phyloP scores from a whole-genome alignment of 2,329 filamentous ascomycete species.

The Fusarium hainanense region DNA sequence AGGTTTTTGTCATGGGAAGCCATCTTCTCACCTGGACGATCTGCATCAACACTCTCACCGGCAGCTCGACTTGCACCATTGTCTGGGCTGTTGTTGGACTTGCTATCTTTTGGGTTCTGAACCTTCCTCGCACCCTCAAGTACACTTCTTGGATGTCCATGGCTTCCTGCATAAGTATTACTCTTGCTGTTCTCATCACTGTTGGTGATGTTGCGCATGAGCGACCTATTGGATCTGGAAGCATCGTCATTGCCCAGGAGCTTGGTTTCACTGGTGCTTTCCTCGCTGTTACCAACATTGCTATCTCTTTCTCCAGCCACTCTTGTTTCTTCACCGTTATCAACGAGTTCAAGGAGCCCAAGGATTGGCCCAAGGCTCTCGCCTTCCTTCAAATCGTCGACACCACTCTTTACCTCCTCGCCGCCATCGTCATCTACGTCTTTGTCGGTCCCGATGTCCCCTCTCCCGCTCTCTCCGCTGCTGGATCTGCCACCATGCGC shows the following conservation, averaged over 20 bases:
- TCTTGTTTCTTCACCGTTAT: constrained; percentile 77
- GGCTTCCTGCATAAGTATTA: constrained; percentile 70
- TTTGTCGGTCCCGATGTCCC: constrained; percentile 71
- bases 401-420: constrained; percentile 70
- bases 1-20: constrained; percentile 75
- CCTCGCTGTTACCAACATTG: constrained; percentile 70
- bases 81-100: constrained; percentile 71
- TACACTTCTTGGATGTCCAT: constrained; percentile 72
- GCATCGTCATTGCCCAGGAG: constrained; percentile 50
- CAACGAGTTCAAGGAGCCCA: constrained; percentile 70
- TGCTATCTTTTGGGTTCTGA: constrained; percentile 67
- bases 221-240: constrained; percentile 51
- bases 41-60: constrained; percentile 72
- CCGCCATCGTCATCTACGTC: constrained; percentile 74
- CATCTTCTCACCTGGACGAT: constrained; percentile 76
- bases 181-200: constrained; percentile 70
- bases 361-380: constrained; percentile 52
- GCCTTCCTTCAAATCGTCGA: constrained; percentile 69
- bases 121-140: constrained; percentile 70
- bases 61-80: constrained; percentile 70
- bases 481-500: constrained; percentile 61
- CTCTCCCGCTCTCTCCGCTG: constrained; percentile 74
- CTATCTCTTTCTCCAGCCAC: constrained; percentile 73
- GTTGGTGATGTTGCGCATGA: constrained; percentile 70
- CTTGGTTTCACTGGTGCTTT: constrained; percentile 65